A percentile compares a stretch with the other conserved stretches of the same genome.
These are phyloP conservation scores for Conringia planisiliqua DNA, from an alignment of 345 rosid genomes.

Conservation along the genomic window DNA sequence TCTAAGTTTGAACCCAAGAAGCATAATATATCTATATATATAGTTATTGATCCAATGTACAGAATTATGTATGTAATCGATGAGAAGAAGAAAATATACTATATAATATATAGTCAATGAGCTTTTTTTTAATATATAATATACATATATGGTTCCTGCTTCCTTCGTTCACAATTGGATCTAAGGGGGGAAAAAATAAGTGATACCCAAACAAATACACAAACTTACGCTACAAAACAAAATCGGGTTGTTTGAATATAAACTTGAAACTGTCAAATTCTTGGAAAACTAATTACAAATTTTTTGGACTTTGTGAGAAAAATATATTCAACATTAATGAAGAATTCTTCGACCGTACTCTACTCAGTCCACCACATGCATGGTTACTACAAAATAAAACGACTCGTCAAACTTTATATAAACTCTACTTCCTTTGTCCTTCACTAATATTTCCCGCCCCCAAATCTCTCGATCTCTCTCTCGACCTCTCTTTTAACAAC, in stretches of 20 bases:
- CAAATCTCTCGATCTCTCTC: constrained; percentile 2
- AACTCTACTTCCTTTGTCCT: neutral
- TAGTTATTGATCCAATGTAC: neutral
- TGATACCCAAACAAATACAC: neutral
- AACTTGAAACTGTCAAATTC: constrained; percentile 17
- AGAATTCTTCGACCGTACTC: constrained; percentile 23
- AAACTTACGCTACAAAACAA: constrained; percentile 20
- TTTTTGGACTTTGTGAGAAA: constrained; percentile 16
- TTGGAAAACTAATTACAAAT: constrained; percentile 6
- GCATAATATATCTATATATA: neutral
- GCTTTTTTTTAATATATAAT: neutral
- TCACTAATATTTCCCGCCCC: constrained; percentile 3
- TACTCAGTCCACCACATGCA: constrained; percentile 28
- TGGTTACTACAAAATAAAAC: neutral
- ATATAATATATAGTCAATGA: neutral
- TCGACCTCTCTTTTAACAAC: neutral
- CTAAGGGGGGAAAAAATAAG: neutral
- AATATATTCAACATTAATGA: constrained; percentile 26
- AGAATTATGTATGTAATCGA: neutral
- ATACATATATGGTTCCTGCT: neutral
- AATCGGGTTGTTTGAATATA: neutral
- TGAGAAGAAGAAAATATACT: neutral
- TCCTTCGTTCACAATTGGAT: constrained; percentile 11
- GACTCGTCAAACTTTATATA: constrained; percentile 15
- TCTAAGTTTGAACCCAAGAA: neutral